phyloP scores from a whole-genome alignment of 768 basidiomycete species.

The Lentinula sp. region DNA sequence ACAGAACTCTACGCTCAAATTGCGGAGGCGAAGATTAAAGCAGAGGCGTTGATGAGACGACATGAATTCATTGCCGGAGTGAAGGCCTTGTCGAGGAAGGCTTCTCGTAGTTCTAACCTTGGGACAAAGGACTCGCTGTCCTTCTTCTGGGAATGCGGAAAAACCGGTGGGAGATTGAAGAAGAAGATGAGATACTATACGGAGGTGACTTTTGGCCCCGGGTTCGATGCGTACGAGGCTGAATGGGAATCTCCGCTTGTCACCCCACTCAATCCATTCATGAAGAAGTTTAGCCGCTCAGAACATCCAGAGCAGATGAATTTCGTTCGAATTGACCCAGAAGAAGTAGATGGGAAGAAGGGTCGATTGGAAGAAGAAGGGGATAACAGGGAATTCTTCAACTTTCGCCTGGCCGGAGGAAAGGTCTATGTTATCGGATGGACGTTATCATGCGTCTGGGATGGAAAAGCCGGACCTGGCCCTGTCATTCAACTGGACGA shows the following conservation, averaged over 20 bases:
- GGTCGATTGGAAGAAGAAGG: not conserved
- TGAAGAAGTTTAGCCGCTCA: not conserved
- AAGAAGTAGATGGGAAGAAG: not conserved
- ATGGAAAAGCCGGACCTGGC: conserved; percentile 6
- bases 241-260: conserved; percentile 14
- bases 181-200: conserved; percentile 10
- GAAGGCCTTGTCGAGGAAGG: conserved; percentile 7
- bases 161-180: conserved; percentile 6
- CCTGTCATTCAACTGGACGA: conserved; percentile 12
- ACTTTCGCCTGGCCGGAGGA: conserved; percentile 7
- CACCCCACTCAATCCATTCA: conserved; percentile 3
- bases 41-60: conserved; percentile 6
- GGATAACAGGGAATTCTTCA: conserved; percentile 3
- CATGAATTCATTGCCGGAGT: conserved; percentile 13
- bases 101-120: conserved; percentile 3
- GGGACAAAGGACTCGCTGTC: not conserved
- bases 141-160: conserved; percentile 14
- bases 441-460: conserved; percentile 14
- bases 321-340: conserved; percentile 6
- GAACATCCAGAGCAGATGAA: conserved; percentile 8
- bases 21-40: conserved; percentile 3
- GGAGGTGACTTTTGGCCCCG: conserved; percentile 8
- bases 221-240: conserved; percentile 12
- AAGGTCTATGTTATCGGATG: conserved; percentile 14
- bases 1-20: conserved; percentile 10